Evolutionary conservation across 192 early-diverging fungal species (phyloP).

Genomic region (Rhizophagus clarus): DNA sequence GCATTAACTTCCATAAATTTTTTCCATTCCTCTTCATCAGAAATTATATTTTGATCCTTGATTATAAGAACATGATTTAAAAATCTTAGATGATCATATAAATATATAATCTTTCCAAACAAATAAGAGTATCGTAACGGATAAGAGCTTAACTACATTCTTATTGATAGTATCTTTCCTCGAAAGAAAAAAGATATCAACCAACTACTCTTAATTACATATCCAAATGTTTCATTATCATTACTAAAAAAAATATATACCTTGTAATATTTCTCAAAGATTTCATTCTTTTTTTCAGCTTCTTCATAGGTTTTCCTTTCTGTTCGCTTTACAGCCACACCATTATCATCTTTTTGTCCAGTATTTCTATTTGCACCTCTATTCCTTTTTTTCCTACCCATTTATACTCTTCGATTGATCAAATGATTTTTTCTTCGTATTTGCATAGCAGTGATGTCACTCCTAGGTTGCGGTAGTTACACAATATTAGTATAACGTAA

Average conservation of each 20-base stretch:
- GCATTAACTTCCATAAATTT: constrained; percentile 71
- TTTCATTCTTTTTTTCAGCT: constrained; percentile 16
- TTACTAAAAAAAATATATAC: not conserved
- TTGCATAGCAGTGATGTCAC: no score
- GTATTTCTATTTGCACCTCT: constrained; percentile 11
- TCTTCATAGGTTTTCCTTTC: constrained; percentile 5
- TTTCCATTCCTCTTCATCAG: constrained; percentile 79
- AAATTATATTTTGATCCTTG: constrained; percentile 72
- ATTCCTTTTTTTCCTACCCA: constrained; percentile 24
- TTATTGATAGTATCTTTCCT: not conserved
- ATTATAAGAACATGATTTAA: not conserved
- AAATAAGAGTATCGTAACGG: no score
- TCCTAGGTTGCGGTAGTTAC: no score
- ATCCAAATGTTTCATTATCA: not conserved
- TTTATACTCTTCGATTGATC: not conserved
- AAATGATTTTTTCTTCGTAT: no score
- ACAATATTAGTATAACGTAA: no score
- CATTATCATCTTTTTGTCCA: no score
- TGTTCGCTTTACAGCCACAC: not conserved
- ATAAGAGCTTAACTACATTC: not conserved
- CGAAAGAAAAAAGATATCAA: not conserved
- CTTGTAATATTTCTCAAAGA: constrained; percentile 19
- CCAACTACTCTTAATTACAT: not conserved
- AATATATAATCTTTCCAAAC: not conserved
- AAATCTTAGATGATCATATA: not conserved